Evolutionary conservation across 2,329 filamentous ascomycete species (phyloP).

Genomic region (Fusarium xyrophilum): DNA sequence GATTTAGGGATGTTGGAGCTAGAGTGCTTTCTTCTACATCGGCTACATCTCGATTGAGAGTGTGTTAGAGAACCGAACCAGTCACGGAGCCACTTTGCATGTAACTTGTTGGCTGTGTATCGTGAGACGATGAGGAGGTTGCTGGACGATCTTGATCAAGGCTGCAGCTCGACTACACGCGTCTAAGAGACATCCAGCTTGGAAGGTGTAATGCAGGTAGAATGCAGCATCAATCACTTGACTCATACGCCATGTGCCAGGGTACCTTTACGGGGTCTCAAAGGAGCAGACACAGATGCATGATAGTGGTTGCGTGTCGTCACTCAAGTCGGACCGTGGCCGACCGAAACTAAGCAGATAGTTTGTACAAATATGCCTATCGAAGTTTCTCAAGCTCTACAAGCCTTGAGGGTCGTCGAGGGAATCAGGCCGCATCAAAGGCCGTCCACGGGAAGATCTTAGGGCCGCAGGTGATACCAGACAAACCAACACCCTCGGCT

Average conservation of each 20-base stretch:
- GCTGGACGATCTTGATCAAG: conserved; percentile 27
- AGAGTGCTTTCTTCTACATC: conserved; percentile 15
- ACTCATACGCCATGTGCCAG: conserved; percentile 41
- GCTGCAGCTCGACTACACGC: conserved; percentile 30
- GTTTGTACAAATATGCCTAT: conserved; percentile 6
- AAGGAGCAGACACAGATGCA: conserved; percentile 23
- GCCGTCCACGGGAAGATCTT: conserved; percentile 38
- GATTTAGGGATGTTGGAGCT: conserved; percentile 3
- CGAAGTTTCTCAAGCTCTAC: conserved; percentile 7
- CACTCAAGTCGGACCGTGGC: conserved; percentile 21
- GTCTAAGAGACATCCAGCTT: conserved; percentile 16
- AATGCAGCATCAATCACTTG: conserved; percentile 43
- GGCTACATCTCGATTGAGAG: conserved; percentile 23
- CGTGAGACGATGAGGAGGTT: conserved; percentile 7
- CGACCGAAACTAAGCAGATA: conserved; percentile 6
- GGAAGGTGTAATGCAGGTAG: conserved; percentile 26
- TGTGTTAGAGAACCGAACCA: neutral
- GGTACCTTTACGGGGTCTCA: conserved; percentile 29
- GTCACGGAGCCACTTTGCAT: conserved; percentile 34
- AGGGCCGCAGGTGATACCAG: conserved; percentile 22
- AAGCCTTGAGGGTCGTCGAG: conserved; percentile 12
- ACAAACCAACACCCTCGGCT: conserved; percentile 23
- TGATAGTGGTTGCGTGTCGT: conserved; percentile 22
- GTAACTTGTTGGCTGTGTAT: conserved; percentile 34
- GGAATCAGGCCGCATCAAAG: conserved; percentile 30